These are phyloP conservation scores for Beta vulgaris DNA, from an alignment of 148 eudicot genomes.

Conservation along the genomic window DNA sequence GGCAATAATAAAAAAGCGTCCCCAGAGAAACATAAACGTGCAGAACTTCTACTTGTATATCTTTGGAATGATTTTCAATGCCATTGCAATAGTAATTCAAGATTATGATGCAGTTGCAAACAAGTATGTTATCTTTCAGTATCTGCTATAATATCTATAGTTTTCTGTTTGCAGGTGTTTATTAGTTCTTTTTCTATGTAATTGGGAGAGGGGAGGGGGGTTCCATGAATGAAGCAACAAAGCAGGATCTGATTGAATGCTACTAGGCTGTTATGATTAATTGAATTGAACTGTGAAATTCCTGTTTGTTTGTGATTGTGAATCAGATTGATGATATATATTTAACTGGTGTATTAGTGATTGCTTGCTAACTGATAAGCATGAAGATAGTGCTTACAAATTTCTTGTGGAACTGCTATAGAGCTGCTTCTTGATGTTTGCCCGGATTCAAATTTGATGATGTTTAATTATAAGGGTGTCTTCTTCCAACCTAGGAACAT, in stretches of 20 bases:
- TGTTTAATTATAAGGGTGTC: not conserved
- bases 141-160: not conserved
- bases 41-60: conserved; percentile 97
- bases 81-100: conserved; percentile 75
- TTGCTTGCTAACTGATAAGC: not conserved
- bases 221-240: not conserved
- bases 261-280: not conserved
- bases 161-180: too few relatives aligned
- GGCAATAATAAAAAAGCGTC: conserved; percentile 94
- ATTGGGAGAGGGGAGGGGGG: not conserved
- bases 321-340: not conserved
- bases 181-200: too few relatives aligned
- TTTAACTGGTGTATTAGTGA: not conserved
- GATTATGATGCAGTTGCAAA: conserved; percentile 88
- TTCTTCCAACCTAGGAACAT: not conserved
- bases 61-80: conserved; percentile 97
- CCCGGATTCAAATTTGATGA: not conserved
- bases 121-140: conserved; percentile 50
- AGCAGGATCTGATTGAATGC: not conserved
- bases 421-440: not conserved
- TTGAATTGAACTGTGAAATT: not conserved
- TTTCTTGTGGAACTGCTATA: not conserved
- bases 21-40: conserved; percentile 94
- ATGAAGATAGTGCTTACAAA: not conserved
- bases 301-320: not conserved